Evolutionary conservation across 2,329 filamentous ascomycete genomes (phyloP).

Genomic region (Ceratocystis alfenasii): DNA sequence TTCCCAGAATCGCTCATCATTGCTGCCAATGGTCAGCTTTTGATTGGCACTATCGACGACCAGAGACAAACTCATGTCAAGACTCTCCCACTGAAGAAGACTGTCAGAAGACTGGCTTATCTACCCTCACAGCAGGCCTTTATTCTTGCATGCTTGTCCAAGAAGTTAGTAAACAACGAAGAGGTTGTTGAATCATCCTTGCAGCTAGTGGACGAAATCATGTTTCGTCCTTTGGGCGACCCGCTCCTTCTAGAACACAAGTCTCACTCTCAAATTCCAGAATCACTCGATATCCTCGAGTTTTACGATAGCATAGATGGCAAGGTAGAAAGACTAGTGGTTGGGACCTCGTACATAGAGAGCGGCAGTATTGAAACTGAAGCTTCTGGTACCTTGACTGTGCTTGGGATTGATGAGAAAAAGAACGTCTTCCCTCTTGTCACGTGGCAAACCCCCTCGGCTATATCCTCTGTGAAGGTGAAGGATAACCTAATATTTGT

Average conservation of each 20-base stretch:
- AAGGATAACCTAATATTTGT: constrained; percentile 70
- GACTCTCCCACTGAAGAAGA: constrained; percentile 64
- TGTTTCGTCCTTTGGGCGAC: constrained; percentile 65
- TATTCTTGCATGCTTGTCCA: constrained; percentile 72
- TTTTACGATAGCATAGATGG: constrained; percentile 48
- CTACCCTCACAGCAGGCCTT: constrained; percentile 69
- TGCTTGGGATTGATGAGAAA: constrained; percentile 70
- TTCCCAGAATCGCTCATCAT: constrained; percentile 74
- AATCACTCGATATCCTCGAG: constrained; percentile 68
- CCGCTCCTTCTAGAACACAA: constrained; percentile 48
- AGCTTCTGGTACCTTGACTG: constrained; percentile 31
- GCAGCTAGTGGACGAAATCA: constrained; percentile 78
- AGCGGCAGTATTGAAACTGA: background rate
- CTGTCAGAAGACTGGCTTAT: constrained; percentile 77
- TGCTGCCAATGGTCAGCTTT: constrained; percentile 63
- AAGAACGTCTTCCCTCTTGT: constrained; percentile 61
- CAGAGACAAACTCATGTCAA: constrained; percentile 82
- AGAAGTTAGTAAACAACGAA: constrained; percentile 55
- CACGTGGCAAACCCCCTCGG: constrained; percentile 59
- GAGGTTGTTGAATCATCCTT: constrained; percentile 74
- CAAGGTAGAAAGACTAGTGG: constrained; percentile 66
- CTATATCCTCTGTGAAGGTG: constrained; percentile 66
- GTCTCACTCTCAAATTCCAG: constrained; percentile 57
- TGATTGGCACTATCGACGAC: constrained; percentile 69
- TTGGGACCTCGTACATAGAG: constrained; percentile 59